Conservation (phyloP, 148 eudicot species). For the Fagopyrum esculentum region DNA sequence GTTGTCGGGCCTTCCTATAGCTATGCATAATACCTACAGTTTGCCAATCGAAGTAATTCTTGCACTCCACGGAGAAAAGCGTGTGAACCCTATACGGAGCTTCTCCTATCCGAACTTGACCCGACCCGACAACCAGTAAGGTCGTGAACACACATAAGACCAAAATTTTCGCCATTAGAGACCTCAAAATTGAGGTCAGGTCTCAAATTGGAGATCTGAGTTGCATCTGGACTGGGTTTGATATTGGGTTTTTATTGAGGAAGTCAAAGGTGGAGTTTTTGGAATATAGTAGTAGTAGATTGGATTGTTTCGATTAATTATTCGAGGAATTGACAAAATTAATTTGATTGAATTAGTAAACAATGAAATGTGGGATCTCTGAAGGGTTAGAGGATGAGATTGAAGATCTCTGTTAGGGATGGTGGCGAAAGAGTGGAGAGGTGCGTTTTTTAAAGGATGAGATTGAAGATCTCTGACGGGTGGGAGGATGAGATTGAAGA, state of each 20-base stretch:
- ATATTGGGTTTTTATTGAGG: slow-evolving; percentile 13
- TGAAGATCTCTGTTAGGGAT: not conserved
- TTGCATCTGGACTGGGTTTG: slow-evolving; percentile 6
- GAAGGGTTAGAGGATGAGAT: not conserved
- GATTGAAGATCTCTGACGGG: too few species aligned
- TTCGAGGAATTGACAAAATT: not conserved
- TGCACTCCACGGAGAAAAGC: slow-evolving; percentile 90
- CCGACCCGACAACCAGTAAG: slow-evolving; percentile 21
- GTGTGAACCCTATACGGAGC: slow-evolving; percentile 82
- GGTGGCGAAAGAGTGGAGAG: slow-evolving; percentile 10
- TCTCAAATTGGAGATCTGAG: slow-evolving; percentile 24
- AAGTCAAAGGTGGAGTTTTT: slow-evolving; percentile 13
- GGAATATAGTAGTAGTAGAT: slow-evolving; percentile 2
- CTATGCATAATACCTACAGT: slow-evolving; percentile 95
- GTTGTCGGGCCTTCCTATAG: slow-evolving; percentile 64
- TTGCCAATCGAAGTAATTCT: slow-evolving; percentile 96
- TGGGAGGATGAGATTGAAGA: too few species aligned
- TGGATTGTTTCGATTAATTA: not conserved
- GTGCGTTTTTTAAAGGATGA: not conserved
- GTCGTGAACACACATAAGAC: slow-evolving; percentile 16
- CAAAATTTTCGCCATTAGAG: slow-evolving; percentile 29
- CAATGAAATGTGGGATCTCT: slow-evolving; percentile 1
- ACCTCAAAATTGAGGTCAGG: slow-evolving; percentile 13
- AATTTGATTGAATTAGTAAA: not conserved
- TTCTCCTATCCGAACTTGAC: slow-evolving; percentile 26